Percentiles rank a stretch among this genome's conserved stretches.
These are phyloP conservation scores for Fulvia fulva DNA, from an alignment of 2,329 filamentous ascomycete species.

Conservation along the genomic window DNA sequence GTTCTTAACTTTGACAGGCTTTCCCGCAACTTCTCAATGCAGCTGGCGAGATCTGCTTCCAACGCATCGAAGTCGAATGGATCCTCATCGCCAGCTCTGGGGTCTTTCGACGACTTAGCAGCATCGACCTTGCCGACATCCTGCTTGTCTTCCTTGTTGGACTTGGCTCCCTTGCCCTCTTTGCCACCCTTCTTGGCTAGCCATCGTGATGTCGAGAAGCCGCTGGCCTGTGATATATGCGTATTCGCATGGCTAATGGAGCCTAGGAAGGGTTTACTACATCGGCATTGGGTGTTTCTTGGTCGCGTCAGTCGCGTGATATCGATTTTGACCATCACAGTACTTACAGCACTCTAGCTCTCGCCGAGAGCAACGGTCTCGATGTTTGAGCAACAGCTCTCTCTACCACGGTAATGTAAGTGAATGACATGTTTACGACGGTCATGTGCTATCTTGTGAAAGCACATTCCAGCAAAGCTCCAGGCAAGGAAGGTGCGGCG, in stretches of 20 bases:
- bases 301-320: neutral
- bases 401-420: neutral
- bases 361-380: neutral
- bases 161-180: slow-evolving; percentile 19
- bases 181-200: slow-evolving; percentile 54
- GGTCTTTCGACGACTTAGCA: slow-evolving; percentile 29
- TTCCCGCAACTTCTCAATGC: slow-evolving; percentile 55
- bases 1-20: slow-evolving; percentile 60
- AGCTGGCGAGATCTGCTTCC: slow-evolving; percentile 52
- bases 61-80: slow-evolving; percentile 59
- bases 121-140: slow-evolving; percentile 19
- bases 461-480: neutral
- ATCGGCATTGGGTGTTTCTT: neutral
- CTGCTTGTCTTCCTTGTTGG: slow-evolving; percentile 29
- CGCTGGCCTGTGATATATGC: neutral
- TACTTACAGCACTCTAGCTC: neutral
- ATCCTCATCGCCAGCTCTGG: slow-evolving; percentile 42
- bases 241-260: neutral
- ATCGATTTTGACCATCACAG: neutral
- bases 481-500: neutral
- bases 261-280: neutral
- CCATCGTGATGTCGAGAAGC: slow-evolving; percentile 42
- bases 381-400: neutral
- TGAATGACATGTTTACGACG: neutral
- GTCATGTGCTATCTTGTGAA: neutral